phyloP scores from a whole-genome alignment of 1,139 yeast genomes.

The Hemisphaericaspora xylanilytica region DNA sequence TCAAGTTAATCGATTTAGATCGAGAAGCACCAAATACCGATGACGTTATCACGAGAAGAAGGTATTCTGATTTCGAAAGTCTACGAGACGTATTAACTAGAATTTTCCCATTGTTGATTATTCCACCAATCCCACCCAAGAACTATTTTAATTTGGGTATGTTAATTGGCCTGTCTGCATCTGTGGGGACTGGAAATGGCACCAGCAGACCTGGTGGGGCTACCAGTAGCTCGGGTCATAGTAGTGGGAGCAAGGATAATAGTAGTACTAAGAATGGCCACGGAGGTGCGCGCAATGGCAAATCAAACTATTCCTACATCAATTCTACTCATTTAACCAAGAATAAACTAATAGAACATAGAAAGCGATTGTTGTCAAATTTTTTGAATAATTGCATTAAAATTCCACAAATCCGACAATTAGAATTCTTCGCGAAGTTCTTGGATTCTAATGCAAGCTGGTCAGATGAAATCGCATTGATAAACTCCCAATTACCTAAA shows the following conservation, averaged over 20 bases:
- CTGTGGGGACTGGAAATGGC: constrained; percentile 5
- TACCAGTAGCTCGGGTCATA: too few species aligned
- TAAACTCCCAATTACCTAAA: constrained; percentile 41
- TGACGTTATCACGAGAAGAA: constrained; percentile 64
- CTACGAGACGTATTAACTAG: constrained; percentile 66
- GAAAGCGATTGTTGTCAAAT: constrained; percentile 74
- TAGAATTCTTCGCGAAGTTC: constrained; percentile 70
- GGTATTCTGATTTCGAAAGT: constrained; percentile 91
- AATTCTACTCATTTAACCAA: constrained; percentile 45
- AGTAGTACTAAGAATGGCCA: neutral
- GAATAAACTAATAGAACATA: constrained; percentile 48
- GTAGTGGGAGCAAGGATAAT: constrained; percentile 3
- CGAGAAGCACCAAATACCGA: constrained; percentile 24
- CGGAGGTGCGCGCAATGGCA: constrained; percentile 3
- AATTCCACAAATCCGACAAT: constrained; percentile 53
- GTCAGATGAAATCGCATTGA: constrained; percentile 50
- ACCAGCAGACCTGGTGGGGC: too few species aligned
- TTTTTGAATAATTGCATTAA: constrained; percentile 75
- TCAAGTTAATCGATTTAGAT: constrained; percentile 46
- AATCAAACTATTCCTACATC: constrained; percentile 35
- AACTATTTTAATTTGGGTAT: constrained; percentile 49
- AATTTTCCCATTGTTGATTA: constrained; percentile 75
- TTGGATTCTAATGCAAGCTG: constrained; percentile 84
- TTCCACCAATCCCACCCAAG: constrained; percentile 96
- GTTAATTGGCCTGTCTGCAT: constrained; percentile 27